These are phyloP conservation scores for Diutina neorugosa DNA, from an alignment of 1,139 yeast genomes.

Conservation along the genomic window DNA sequence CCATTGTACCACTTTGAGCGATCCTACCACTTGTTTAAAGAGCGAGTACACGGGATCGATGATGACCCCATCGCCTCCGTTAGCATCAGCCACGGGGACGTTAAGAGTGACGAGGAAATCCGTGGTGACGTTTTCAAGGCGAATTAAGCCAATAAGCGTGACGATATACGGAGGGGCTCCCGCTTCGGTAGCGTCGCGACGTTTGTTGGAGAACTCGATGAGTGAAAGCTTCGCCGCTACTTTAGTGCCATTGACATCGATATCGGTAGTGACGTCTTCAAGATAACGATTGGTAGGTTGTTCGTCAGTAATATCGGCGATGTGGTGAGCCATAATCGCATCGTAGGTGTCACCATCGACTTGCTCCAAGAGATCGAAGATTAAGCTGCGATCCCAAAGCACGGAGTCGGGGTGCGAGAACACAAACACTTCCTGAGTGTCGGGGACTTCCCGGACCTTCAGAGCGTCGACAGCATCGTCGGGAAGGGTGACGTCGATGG, in stretches of 20 bases:
- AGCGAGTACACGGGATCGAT: background rate
- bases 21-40: background rate
- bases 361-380: background rate
- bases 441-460: background rate
- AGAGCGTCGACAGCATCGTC: background rate
- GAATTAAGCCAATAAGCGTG: background rate
- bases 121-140: background rate
- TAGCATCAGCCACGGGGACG: background rate
- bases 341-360: background rate
- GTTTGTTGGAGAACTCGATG: background rate
- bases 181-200: background rate
- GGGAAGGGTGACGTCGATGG: background rate
- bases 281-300: background rate
- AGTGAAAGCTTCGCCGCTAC: background rate
- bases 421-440: slow-evolving; percentile 3
- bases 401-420: background rate
- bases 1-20: background rate
- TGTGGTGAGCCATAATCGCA: background rate
- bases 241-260: background rate
- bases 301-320: slow-evolving; percentile 1
- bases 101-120: background rate
- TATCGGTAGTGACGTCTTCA: background rate
- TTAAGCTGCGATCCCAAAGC: slow-evolving; percentile 2
- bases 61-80: background rate
- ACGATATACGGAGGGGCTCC: background rate